These are phyloP conservation scores for Eutypella sp. DNA, from an alignment of 2,329 filamentous ascomycete species.

Conservation along the genomic window DNA sequence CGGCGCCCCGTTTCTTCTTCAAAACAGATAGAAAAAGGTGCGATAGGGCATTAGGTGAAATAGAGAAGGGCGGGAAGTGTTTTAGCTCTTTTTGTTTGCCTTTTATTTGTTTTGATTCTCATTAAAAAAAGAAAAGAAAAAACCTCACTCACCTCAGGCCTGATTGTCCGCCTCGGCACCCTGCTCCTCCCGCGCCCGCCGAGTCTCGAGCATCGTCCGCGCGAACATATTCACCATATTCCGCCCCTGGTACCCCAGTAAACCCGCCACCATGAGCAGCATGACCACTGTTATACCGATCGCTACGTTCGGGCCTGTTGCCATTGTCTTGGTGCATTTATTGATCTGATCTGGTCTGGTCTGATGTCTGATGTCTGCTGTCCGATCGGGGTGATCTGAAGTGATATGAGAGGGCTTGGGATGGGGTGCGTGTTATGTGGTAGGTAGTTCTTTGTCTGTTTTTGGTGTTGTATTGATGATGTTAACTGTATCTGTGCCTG, in stretches of 20 bases:
- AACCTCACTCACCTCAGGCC: constrained; percentile 8
- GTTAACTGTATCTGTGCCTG: no score
- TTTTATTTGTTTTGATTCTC: background rate
- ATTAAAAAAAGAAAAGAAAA: background rate
- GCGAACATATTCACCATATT: constrained; percentile 19
- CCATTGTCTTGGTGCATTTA: constrained; percentile 7
- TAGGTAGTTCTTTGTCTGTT: no score
- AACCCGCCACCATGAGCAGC: constrained; percentile 14
- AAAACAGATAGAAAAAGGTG: no score
- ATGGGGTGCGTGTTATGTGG: no score
- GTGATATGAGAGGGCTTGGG: no score
- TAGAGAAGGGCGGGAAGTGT: no score
- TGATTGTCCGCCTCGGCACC: constrained; percentile 1
- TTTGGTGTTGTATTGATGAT: no score
- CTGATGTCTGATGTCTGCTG: no score
- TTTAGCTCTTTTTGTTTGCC: background rate
- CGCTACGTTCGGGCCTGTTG: constrained; percentile 13
- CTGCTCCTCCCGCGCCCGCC: constrained; percentile 10
- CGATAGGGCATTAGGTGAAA: no score
- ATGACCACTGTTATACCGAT: constrained; percentile 26
- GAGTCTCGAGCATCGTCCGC: constrained; percentile 16
- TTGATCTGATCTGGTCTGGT: no score
- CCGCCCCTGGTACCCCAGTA: constrained; percentile 19
- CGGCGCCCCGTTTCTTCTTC: no score
- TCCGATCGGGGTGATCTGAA: no score